These are phyloP conservation scores for Martensiomyces pterosporus DNA, from an alignment of 192 early-diverging fungal genomes.

Conservation along the genomic window DNA sequence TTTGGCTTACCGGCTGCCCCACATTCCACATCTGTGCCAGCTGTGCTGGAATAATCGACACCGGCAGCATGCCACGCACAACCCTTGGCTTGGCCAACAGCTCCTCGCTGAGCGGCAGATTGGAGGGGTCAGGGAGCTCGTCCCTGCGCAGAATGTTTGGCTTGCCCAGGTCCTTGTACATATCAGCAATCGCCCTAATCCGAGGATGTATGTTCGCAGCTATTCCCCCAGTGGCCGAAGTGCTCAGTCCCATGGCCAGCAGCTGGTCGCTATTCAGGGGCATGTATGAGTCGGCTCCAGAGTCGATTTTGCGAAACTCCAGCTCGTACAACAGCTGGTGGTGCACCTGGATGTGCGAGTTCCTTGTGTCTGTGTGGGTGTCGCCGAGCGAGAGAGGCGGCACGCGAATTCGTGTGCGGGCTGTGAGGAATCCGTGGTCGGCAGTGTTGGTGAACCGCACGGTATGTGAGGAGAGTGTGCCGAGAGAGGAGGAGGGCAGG, in stretches of 20 bases:
- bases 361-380: slow-evolving; percentile 22
- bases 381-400: not conserved
- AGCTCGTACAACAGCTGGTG: slow-evolving; percentile 44
- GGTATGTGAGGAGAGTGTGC: not conserved
- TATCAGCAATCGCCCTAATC: slow-evolving; percentile 14
- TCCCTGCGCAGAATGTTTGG: slow-evolving; percentile 39
- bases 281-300: no score
- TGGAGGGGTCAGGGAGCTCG: slow-evolving; percentile 1
- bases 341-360: slow-evolving; percentile 45
- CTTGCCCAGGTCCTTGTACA: slow-evolving; percentile 9
- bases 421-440: slow-evolving; percentile 12
- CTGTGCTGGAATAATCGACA: slow-evolving; percentile 15
- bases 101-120: not conserved
- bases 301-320: slow-evolving; percentile 5
- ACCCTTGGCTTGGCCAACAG: not conserved
- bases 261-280: no score
- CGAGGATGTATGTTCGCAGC: slow-evolving; percentile 10
- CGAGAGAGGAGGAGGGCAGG: not conserved
- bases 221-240: no score
- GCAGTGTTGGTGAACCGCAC: not conserved
- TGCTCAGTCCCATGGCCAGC: no score
- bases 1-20: no score
- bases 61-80: slow-evolving; percentile 32
- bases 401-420: slow-evolving; percentile 7
- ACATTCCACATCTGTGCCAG: slow-evolving; percentile 22